Conservation (phyloP, 257 asterid genomes). For the Plantago major region DNA sequence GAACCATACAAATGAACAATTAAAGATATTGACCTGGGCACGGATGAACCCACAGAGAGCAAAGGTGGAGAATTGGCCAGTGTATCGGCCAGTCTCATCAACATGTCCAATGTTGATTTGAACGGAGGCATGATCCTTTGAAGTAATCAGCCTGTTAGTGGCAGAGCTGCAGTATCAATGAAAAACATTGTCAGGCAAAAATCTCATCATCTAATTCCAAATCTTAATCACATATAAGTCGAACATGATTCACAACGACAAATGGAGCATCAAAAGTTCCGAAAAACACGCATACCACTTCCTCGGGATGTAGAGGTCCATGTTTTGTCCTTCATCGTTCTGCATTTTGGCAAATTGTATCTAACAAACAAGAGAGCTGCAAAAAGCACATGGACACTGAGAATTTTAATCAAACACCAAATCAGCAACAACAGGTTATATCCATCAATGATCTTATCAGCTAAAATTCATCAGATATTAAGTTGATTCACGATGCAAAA, state of each 20-base stretch:
- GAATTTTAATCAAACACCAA: background rate
- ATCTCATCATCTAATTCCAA: background rate
- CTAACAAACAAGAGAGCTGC: background rate
- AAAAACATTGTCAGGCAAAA: background rate
- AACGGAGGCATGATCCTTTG: constrained; percentile 90
- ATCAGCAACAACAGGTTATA: background rate
- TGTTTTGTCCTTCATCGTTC: constrained; percentile 69
- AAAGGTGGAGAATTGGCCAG: constrained; percentile 59
- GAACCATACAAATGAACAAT: too few species aligned
- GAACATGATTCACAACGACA: background rate
- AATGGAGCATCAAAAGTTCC: background rate
- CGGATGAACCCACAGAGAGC: constrained; percentile 92
- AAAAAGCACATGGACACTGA: constrained; percentile 13
- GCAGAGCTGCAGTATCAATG: constrained; percentile 57
- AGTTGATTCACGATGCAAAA: too few species aligned
- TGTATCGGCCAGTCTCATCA: constrained; percentile 69
- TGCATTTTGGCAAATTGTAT: constrained; percentile 39
- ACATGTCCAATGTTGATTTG: constrained; percentile 78
- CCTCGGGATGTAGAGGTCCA: constrained; percentile 69
- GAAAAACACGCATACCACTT: constrained; percentile 35
- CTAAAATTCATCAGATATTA: too few species aligned
- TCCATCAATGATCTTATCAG: too few species aligned
- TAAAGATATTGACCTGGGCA: constrained; percentile 48
- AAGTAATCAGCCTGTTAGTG: constrained; percentile 81
- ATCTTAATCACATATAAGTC: too few species aligned